Conservation (phyloP, 352 stramenopile genomes). For the Thraustotheca clavata region DNA sequence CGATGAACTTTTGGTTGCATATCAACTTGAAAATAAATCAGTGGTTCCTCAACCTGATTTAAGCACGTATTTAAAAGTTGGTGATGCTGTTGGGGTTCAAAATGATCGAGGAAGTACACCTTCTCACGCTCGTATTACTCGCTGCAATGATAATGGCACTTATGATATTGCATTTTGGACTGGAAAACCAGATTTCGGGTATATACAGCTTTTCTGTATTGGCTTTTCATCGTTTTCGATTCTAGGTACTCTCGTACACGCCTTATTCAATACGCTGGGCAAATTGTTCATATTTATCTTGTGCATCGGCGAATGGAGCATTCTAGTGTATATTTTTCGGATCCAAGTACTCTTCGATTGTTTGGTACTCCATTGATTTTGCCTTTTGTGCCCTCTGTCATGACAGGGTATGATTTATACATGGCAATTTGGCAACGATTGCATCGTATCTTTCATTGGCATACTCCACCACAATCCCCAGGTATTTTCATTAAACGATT, state of each 20-base stretch:
- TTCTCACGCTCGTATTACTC: constrained; percentile 16
- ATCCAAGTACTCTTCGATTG: constrained; percentile 62
- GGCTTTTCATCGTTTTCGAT: not conserved
- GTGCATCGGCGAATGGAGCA: constrained; percentile 78
- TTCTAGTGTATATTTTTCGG: constrained; percentile 70
- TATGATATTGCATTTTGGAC: constrained; percentile 24
- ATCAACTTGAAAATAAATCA: constrained; percentile 27
- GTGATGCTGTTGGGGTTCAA: constrained; percentile 21
- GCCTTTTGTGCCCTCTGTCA: constrained; percentile 49
- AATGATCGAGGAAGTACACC: constrained; percentile 8
- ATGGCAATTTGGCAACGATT: constrained; percentile 67
- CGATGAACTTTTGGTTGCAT: constrained; percentile 61
- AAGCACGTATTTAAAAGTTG: constrained; percentile 11
- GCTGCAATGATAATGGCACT: constrained; percentile 14
- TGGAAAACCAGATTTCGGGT: constrained; percentile 10
- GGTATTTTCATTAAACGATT: not conserved
- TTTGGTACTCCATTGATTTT: constrained; percentile 74
- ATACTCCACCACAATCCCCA: constrained; percentile 29
- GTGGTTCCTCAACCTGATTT: not conserved
- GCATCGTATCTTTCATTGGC: constrained; percentile 80
- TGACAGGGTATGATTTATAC: constrained; percentile 68
- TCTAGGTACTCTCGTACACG: constrained; percentile 17
- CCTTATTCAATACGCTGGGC: constrained; percentile 10
- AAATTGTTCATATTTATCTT: constrained; percentile 49
- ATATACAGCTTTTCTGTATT: not conserved